Base-by-base conservation (phyloP, 345 rosid genomes). In the Ceriops tagal region DNA sequence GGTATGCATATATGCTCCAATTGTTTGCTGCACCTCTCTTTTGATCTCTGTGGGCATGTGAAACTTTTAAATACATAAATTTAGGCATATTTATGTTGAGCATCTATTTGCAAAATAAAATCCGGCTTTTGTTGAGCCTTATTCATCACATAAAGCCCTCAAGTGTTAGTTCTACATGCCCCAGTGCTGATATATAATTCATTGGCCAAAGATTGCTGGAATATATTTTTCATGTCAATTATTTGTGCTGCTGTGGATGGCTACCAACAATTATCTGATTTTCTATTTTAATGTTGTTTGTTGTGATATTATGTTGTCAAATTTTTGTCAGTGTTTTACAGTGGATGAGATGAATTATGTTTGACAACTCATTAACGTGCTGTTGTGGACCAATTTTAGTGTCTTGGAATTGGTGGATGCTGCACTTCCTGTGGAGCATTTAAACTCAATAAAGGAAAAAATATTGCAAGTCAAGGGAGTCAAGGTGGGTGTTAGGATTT, bases 351-450 rank as follows among this genome's bases (percentile, higher is more conserved):
- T 65, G 8, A 20, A 13, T 31, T 15, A 55, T 55, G 16, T 11
- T 37, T 61, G 56, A 31, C 58, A 5, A 39, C 8, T 63, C 63
- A 52, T 71, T 71, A 74, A 81, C 68, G 52, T 70, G 35, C 55
- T 79, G 61, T 15, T 75, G 64, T 65, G 67, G 63, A 27, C 37
- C 68, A 71, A 69, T 74, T 52, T 75, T 49, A 93, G 97, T 77
- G 79, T 93, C 63, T 68, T 93, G 89, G 98, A 93, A 80, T 81
- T 93, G 81, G 98, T 89, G 74, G 98, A 91, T 87, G 96, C 98
- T 76, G 97, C 97, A 70, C 76, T 89, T 64, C 97, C 96, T 18
- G 77, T 79, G 28, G 86, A 91, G 72, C 79, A 84, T 35, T 78
- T 93, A 86, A 85, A 83, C 68, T 91, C 92, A 46, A 77, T 89